Evolutionary conservation across 2,329 filamentous ascomycete genomes (phyloP), one percentile per base, ranked within the genome.

Genomic region (Reticulascus tulasneorum): DNA sequence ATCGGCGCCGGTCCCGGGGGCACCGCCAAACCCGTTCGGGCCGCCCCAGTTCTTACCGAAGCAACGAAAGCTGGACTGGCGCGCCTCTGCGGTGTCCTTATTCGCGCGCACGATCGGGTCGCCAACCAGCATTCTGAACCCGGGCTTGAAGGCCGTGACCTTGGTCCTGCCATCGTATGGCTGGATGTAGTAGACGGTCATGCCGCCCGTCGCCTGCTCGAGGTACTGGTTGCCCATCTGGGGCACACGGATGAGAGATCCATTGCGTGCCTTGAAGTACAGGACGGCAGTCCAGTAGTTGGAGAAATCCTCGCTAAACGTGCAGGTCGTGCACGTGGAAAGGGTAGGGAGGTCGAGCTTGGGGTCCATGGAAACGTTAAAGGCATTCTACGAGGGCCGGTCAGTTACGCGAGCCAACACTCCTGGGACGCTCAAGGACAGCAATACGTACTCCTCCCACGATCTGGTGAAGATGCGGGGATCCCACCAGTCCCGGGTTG

Each of bases 111-210:
- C 21, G 30, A 33, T 23, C 4, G 30, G 30, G 30, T 33, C 25
- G 7, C 30, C 30, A 16, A 33, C 64, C 36, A 69, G 55, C 66
- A 69, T 69, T 37, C 65, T 64, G 63, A 69, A 69, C 35, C 65
- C 64, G 10, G 63, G 57, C 38, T 59, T 62, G 50, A 69, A 69
- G 9, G 62, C 63, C 1, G 63, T 69, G 20, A 68, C 58, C 27
- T 54, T 56, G n/a, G 51, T 51, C n/a, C n/a, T n/a, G 27, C 62
- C 62, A 26, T 59, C 61, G 17, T 58, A 60, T 2, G 61, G 59
- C 25, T 55, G 53, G 16, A 66, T 63, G 35, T 67, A 67, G 46
- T 66, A 66, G 5, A 66, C 59, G 1, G 62, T 62, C 7, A 66
- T 54, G 18, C 59, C 58, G 4, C 53, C 58, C 2, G 52, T 40